A percentile compares a stretch with the other conserved stretches of the same genome.
Evolutionary conservation across 2,329 filamentous ascomycete species (phyloP).

Genomic region (Phoma herbarum): DNA sequence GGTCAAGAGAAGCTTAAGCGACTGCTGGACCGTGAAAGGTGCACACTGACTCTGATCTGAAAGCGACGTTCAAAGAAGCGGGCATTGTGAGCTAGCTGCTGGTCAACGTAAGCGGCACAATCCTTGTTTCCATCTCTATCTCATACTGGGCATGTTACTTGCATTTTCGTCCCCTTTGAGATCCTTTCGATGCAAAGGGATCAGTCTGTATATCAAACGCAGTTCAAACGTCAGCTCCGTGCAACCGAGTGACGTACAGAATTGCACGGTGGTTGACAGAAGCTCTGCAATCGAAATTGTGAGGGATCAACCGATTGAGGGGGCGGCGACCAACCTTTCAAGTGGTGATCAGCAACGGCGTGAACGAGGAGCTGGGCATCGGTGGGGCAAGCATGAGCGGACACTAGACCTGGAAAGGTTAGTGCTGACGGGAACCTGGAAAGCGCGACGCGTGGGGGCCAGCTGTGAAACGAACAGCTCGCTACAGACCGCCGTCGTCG

Average conservation of each 20-base stretch:
- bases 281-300: too few species aligned
- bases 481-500: neutral
- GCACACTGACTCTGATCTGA: neutral
- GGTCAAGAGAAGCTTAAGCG: neutral
- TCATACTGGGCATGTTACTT: neutral
- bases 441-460: slow-evolving; percentile 14
- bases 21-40: neutral
- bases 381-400: neutral
- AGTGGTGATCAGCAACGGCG: neutral
- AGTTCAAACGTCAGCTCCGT: slow-evolving; percentile 8
- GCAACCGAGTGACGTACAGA: too few species aligned
- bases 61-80: neutral
- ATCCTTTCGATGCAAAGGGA: neutral
- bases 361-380: neutral
- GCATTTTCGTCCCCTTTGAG: neutral
- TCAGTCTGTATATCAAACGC: slow-evolving; percentile 3
- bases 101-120: too few species aligned
- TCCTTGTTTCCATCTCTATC: neutral
- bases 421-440: slow-evolving; percentile 10
- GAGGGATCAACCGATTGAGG: neutral
- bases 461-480: slow-evolving; percentile 1
- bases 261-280: too few species aligned
- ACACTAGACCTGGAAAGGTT: neutral
- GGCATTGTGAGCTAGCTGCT: too few species aligned
- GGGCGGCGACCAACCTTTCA: neutral